These are phyloP conservation scores for Antarctomyces pellizariae DNA, from an alignment of 495 filamentous ascomycete genomes.

Conservation along the genomic window DNA sequence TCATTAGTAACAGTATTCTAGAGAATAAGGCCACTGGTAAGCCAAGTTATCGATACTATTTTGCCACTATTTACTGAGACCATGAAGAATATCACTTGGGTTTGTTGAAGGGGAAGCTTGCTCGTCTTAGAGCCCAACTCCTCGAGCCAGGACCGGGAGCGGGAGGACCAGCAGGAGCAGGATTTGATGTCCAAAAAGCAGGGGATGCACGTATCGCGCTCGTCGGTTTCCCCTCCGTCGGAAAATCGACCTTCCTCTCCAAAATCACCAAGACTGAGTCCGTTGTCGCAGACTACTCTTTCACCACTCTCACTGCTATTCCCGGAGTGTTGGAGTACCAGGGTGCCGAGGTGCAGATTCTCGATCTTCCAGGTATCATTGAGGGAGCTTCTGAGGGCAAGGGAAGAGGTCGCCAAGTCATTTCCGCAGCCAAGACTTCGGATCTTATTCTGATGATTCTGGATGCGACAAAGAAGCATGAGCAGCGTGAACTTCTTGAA, in stretches of 20 bases:
- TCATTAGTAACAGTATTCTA: slow-evolving; percentile 19
- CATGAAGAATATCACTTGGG: slow-evolving; percentile 84
- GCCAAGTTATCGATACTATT: too few relatives aligned
- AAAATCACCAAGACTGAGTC: slow-evolving; percentile 98
- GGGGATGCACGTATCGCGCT: slow-evolving; percentile 94
- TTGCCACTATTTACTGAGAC: too few relatives aligned
- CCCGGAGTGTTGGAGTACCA: slow-evolving; percentile 96
- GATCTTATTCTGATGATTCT: slow-evolving; percentile 94
- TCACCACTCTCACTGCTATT: slow-evolving; percentile 95
- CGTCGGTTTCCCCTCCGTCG: slow-evolving; percentile 94
- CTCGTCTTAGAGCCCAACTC: slow-evolving; percentile 80
- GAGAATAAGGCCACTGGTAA: slow-evolving; percentile 98
- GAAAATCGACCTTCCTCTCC: slow-evolving; percentile 95
- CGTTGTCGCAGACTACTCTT: slow-evolving; percentile 88
- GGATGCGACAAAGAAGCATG: slow-evolving; percentile 89
- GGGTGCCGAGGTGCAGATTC: slow-evolving; percentile 92
- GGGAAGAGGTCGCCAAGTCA: slow-evolving; percentile 87
- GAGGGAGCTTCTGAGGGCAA: slow-evolving; percentile 94
- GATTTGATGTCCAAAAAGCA: slow-evolving; percentile 93
- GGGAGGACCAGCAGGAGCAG: slow-evolving; percentile 45
- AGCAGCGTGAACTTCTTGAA: slow-evolving; percentile 78
- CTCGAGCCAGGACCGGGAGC: slow-evolving; percentile 74
- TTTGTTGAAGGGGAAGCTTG: slow-evolving; percentile 97
- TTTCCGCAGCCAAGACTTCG: slow-evolving; percentile 97
- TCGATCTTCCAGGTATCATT: slow-evolving; percentile 97